Percentiles rank a stretch among this genome's conserved stretches.
Evolutionary conservation across 108 stramenopile species (phyloP).

Genomic region (Aurantiochytrium sp.): DNA sequence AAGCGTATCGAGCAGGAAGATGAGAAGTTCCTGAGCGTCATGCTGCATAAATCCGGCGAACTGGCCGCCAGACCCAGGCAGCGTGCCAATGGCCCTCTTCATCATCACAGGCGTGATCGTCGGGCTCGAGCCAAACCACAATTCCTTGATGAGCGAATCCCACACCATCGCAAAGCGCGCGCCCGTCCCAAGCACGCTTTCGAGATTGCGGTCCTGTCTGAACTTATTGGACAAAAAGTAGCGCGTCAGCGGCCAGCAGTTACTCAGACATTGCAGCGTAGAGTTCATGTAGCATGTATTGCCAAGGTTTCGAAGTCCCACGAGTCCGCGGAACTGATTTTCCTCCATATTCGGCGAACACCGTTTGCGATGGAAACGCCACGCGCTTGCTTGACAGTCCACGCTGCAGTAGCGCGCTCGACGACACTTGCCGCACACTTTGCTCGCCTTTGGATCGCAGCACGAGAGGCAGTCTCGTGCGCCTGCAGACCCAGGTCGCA

Average conservation of each 20-base stretch:
- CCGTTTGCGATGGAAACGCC: neutral
- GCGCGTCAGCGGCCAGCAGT: slow-evolving; percentile 36
- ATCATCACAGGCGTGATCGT: slow-evolving; percentile 61
- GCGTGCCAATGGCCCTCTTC: slow-evolving; percentile 70
- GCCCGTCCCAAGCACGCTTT: slow-evolving; percentile 85
- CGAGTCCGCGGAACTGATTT: neutral
- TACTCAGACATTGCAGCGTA: slow-evolving; percentile 37
- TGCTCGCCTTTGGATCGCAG: neutral
- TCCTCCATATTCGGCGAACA: neutral
- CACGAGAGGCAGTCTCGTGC: neutral
- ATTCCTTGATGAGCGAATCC: slow-evolving; percentile 66
- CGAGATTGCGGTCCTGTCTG: slow-evolving; percentile 62
- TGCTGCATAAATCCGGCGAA: slow-evolving; percentile 97
- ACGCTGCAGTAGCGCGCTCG: neutral
- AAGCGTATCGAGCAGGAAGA: slow-evolving; percentile 82
- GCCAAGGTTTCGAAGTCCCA: slow-evolving; percentile 28
- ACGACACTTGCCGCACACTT: neutral
- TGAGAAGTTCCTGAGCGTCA: slow-evolving; percentile 92
- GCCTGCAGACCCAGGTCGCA: neutral
- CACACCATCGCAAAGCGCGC: slow-evolving; percentile 83
- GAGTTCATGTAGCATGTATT: slow-evolving; percentile 46
- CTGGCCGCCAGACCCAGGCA: slow-evolving; percentile 69
- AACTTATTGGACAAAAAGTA: slow-evolving; percentile 35
- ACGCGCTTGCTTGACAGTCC: neutral
- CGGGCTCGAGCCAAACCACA: slow-evolving; percentile 80